Percentiles rank a stretch among this genome's conserved stretches.
Conservation (phyloP, 2,329 filamentous ascomycete genomes). For the Dothistroma septosporum region DNA sequence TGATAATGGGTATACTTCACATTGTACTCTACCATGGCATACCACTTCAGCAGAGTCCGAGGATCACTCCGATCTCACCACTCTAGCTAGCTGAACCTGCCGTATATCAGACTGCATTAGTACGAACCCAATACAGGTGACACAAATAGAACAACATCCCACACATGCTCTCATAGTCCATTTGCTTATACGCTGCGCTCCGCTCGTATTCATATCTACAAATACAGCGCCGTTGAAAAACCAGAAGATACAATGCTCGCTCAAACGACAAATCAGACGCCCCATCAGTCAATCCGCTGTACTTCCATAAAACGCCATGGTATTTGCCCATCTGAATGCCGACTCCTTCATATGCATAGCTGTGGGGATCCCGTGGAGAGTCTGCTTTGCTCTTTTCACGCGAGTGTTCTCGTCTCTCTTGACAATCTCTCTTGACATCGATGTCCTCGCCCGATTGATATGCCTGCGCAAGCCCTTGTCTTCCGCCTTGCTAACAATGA, state of each 20-base stretch:
- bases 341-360: background rate
- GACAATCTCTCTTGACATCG: background rate
- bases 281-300: background rate
- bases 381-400: background rate
- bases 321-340: background rate
- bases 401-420: background rate
- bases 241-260: background rate
- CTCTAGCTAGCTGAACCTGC: background rate
- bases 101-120: conserved; percentile 4
- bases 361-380: background rate
- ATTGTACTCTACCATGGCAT: background rate
- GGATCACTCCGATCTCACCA: background rate
- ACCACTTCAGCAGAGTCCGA: background rate
- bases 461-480: background rate
- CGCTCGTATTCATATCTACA: background rate
- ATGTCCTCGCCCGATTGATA: background rate
- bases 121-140: background rate
- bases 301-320: conserved; percentile 1
- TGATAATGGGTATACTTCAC: conserved; percentile 6
- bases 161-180: background rate
- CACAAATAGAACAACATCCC: background rate
- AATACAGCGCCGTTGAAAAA: background rate
- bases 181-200: background rate
- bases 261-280: background rate
- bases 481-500: too few relatives aligned